A percentile compares a stretch with the other conserved stretches of the same genome.
Conservation (phyloP, 2,329 filamentous ascomycete species). For the Apiospora koreana region DNA sequence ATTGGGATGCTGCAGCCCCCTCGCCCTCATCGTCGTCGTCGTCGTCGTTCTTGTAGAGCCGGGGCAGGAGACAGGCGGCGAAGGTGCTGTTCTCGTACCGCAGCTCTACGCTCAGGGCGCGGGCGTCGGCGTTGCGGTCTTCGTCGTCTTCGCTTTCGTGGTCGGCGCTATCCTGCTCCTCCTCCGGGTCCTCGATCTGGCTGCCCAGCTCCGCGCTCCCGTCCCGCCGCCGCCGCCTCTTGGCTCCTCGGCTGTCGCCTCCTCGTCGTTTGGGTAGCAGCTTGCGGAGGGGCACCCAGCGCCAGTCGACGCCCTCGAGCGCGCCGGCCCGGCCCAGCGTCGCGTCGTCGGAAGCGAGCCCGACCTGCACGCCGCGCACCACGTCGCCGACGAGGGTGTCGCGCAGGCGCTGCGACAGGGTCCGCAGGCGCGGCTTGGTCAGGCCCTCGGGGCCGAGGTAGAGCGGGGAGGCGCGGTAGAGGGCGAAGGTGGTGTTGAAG, state of each 20-base stretch:
- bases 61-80: conserved; percentile 51
- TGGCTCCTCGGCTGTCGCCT: conserved; percentile 1
- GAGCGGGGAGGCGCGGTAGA: conserved; percentile 56
- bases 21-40: not conserved
- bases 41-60: conserved; percentile 15
- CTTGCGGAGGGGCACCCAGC: conserved; percentile 41
- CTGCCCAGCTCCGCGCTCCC: conserved; percentile 20
- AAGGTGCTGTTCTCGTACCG: conserved; percentile 55
- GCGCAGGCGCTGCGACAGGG: conserved; percentile 49
- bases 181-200: conserved; percentile 13
- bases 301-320: conserved; percentile 48
- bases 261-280: conserved; percentile 17
- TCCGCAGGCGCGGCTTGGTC: conserved; percentile 38
- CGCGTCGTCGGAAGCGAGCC: conserved; percentile 42
- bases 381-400: conserved; percentile 59
- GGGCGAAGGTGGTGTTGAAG: conserved; percentile 61
- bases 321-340: conserved; percentile 41
- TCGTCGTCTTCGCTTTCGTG: conserved; percentile 1
- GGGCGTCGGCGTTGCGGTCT: not conserved
- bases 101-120: conserved; percentile 47
- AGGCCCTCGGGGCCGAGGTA: conserved; percentile 46
- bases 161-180: not conserved
- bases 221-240: not conserved
- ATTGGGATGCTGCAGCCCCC: conserved; percentile 8
- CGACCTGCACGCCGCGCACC: conserved; percentile 60